phyloP scores from a whole-genome alignment of 179 eudicot species.

The Beta lomatogona region DNA sequence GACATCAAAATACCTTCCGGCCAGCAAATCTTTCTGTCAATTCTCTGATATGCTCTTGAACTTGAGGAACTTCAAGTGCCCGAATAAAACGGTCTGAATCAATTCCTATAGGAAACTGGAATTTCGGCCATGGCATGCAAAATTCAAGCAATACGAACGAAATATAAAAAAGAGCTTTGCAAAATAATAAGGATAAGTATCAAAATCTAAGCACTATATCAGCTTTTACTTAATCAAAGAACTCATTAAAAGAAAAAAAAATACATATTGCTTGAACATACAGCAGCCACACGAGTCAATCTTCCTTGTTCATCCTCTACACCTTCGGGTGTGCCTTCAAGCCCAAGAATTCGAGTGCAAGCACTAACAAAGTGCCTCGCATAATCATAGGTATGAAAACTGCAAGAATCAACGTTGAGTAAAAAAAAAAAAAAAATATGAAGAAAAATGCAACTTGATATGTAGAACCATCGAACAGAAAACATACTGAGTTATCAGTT shows the following conservation, averaged over 20 bases:
- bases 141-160: conserved; percentile 16
- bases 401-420: conserved; percentile 31
- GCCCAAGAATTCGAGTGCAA: conserved; percentile 97
- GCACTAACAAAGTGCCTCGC: conserved; percentile 99
- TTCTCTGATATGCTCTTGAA: conserved; percentile 76
- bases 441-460: neutral
- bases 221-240: conserved; percentile 14
- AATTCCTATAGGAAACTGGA: conserved; percentile 96
- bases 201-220: conserved; percentile 12
- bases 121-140: conserved; percentile 22
- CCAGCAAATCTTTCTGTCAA: conserved; percentile 86
- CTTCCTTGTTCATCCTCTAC: conserved; percentile 94
- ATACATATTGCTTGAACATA: conserved; percentile 37
- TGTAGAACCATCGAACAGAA: neutral
- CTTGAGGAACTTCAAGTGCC: conserved; percentile 72
- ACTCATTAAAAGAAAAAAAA: neutral
- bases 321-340: conserved; percentile 99
- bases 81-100: conserved; percentile 91
- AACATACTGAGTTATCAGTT: neutral
- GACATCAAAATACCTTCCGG: conserved; percentile 64
- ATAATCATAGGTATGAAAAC: conserved; percentile 97
- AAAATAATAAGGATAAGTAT: neutral
- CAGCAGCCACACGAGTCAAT: conserved; percentile 98
- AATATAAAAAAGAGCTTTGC: neutral
- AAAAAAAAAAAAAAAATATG: neutral